Evolutionary conservation across 2,329 filamentous ascomycete species (phyloP), one percentile per base, ranked within the genome.

Genomic region (Penicillium freii): DNA sequence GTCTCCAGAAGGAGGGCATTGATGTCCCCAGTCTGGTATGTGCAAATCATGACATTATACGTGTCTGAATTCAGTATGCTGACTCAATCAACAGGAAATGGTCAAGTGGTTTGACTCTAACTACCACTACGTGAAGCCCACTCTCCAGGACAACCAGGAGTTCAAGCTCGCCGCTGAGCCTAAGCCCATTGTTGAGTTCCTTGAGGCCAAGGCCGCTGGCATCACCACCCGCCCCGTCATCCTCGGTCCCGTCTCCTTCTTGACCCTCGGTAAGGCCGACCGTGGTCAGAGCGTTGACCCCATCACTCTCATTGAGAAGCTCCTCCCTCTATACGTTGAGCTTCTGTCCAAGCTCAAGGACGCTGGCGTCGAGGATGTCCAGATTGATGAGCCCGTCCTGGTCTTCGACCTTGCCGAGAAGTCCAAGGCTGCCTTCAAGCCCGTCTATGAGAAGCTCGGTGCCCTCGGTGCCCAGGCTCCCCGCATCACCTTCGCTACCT

Each of bases 31-130:
- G 84, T 74, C 83, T 96, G 80, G 82, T 84, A 78, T 71, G 80
- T 75, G 11, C 27, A 33, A 23, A 27, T 27, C 11, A 36, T 36
- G n/a, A 33, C 19, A 40, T 23, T 31, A 13, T 13, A 50, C 4
- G 3, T n/a, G 13, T 33, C 5, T 15, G 3, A 17, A 45, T 44
- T 4, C 21, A 27, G 27, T 15, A 34, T 46, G 17, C 50, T 52
- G 40, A 52, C 40, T 45, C 54, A 45, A n/a, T 60, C 9, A 59
- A 31, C 59, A 83, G 82, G 94, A 99, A 86, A 99, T 99, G 94
- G 94, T 99, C 73, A 99, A 99, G 86, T 99, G 94, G 94, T 99
- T 99, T 77, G 94, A 99, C 85, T 96, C 92, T 67, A 99, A 99
- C 89, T 99, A 99, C 88, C 94, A 97, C 86, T 99, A 99, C 80